Conservation (phyloP, 257 asterid genomes). For the Solanum sitiens region DNA sequence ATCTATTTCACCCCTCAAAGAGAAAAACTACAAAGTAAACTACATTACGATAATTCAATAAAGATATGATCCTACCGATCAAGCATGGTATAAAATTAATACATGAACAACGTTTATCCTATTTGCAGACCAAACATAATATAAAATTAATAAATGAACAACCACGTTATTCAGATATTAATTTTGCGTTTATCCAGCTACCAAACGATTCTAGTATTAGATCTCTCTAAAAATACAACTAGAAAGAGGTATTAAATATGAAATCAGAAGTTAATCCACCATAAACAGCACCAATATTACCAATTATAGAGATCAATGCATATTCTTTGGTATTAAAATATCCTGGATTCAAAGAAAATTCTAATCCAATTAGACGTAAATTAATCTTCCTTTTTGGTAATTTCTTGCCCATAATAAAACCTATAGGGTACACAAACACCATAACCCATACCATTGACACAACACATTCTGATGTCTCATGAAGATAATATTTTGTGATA, state of each 20-base stretch:
- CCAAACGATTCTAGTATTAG: too few relatives aligned
- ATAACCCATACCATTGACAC: slow-evolving; percentile 30
- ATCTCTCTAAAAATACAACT: neutral
- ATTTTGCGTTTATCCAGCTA: neutral
- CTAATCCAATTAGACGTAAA: slow-evolving; percentile 25
- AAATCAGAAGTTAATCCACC: slow-evolving; percentile 47
- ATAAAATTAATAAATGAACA: too few relatives aligned
- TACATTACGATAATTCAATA: too few relatives aligned
- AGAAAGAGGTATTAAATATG: neutral
- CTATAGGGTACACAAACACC: slow-evolving; percentile 23
- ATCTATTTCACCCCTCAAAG: neutral
- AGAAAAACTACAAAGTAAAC: neutral
- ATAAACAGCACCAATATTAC: slow-evolving; percentile 44
- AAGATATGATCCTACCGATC: fast-evolving
- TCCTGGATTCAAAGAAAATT: slow-evolving; percentile 48
- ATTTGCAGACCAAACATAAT: too few relatives aligned
- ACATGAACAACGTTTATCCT: too few relatives aligned
- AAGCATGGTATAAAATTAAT: too few relatives aligned
- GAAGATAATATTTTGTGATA: slow-evolving; percentile 32
- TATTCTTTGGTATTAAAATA: slow-evolving; percentile 45
- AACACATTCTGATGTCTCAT: slow-evolving; percentile 38
- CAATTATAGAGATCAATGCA: slow-evolving; percentile 53
- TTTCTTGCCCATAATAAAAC: slow-evolving; percentile 34
- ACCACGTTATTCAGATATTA: neutral
- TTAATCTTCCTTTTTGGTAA: slow-evolving; percentile 35